phyloP scores from a whole-genome alignment of 305 asterid genomes.

The Ruellia speciosa region DNA sequence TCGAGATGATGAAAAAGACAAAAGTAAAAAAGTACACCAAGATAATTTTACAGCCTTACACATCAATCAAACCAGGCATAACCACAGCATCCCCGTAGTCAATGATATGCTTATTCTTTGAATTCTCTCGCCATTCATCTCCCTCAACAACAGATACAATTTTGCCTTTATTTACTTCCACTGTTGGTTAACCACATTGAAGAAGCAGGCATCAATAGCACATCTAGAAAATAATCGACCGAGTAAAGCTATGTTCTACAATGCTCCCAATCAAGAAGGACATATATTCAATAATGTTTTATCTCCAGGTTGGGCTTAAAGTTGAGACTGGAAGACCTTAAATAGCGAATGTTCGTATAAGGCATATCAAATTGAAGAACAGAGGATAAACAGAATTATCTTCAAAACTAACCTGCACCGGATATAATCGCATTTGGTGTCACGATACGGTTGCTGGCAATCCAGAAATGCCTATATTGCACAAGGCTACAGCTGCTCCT shows the following conservation, averaged over 20 bases:
- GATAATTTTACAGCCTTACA: conserved; percentile 42
- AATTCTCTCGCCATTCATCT: conserved; percentile 49
- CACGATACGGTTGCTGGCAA: conserved; percentile 78
- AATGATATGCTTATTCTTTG: conserved; percentile 38
- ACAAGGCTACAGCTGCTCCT: conserved; percentile 64
- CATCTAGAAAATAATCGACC: conserved; percentile 8
- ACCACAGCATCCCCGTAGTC: conserved; percentile 81
- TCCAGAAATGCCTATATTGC: conserved; percentile 67
- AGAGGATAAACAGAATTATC: background rate
- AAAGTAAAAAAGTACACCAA: no score
- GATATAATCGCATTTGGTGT: conserved; percentile 59
- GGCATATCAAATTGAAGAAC: background rate
- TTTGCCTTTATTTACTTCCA: conserved; percentile 70
- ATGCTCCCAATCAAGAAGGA: conserved; percentile 5
- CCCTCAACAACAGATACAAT: conserved; percentile 63
- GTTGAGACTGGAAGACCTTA: no score
- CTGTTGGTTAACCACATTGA: conserved; percentile 38
- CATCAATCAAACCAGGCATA: conserved; percentile 93
- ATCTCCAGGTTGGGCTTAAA: background rate
- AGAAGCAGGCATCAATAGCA: conserved; percentile 11
- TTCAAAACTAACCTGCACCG: conserved; percentile 69
- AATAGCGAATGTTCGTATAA: no score
- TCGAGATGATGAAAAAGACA: no score
- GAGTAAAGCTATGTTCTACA: background rate
- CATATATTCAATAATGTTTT: no score